Percentiles rank a stretch among this genome's conserved stretches.
phyloP scores from a whole-genome alignment of 2,329 filamentous ascomycete species.

The Talaromyces islandicus region DNA sequence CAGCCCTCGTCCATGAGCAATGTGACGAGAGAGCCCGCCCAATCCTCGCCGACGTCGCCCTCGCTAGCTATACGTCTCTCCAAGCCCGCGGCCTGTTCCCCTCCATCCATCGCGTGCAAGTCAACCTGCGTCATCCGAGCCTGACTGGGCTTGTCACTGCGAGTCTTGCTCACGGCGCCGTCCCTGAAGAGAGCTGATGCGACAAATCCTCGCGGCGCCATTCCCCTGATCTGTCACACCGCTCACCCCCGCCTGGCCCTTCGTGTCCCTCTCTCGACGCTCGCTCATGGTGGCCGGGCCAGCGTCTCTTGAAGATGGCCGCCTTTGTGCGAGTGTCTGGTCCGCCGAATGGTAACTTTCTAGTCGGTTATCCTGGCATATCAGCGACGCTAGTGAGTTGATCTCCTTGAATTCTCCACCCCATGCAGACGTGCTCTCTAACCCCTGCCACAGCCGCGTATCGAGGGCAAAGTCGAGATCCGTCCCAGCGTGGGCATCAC shows the following conservation, averaged over 20 bases:
- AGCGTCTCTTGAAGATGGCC: conserved; percentile 49
- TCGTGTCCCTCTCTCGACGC: neutral
- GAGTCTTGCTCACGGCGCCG: neutral
- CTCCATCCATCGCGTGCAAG: neutral
- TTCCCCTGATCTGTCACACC: neutral
- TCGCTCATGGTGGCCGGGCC: conserved; percentile 35
- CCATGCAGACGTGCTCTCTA: too few species aligned
- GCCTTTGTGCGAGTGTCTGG: conserved; percentile 94
- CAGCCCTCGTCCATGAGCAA: neutral
- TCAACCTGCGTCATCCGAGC: neutral
- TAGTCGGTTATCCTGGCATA: conserved; percentile 96
- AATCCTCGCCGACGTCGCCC: neutral
- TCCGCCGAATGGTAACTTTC: conserved; percentile 92
- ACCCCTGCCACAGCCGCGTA: conserved; percentile 63
- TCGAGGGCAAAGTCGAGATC: conserved; percentile 97
- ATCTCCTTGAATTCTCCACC: neutral
- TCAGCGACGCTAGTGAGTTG: conserved; percentile 85
- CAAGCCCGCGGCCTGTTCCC: neutral
- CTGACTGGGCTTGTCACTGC: neutral
- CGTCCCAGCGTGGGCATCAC: conserved; percentile 78
- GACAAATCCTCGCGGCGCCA: neutral
- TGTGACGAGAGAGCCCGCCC: neutral
- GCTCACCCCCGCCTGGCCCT: neutral
- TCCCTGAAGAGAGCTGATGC: conserved; percentile 1
- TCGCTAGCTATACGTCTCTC: neutral